Evolutionary conservation across 2,329 filamentous ascomycete species (phyloP).

Genomic region (Teratosphaeria gauchensis): DNA sequence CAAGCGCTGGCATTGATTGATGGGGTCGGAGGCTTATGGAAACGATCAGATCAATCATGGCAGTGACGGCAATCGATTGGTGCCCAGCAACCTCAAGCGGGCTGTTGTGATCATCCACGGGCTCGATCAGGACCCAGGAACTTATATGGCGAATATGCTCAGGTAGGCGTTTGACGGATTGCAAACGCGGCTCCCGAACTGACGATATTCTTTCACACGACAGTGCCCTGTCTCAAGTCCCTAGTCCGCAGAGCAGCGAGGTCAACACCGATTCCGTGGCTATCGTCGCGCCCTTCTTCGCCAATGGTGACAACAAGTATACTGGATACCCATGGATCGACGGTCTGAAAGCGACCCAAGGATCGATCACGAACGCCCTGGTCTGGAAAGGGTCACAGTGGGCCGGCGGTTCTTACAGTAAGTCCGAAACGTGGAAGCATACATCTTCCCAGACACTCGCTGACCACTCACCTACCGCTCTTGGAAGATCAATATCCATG

Average conservation of each 20-base stretch:
- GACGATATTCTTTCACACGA: too few relatives aligned
- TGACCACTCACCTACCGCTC: constrained; percentile 23
- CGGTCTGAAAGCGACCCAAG: constrained; percentile 14
- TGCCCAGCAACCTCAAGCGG: background rate
- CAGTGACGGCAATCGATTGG: too few relatives aligned
- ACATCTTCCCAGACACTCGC: background rate
- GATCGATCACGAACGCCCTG: constrained; percentile 24
- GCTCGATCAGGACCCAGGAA: background rate
- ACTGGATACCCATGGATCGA: constrained; percentile 26
- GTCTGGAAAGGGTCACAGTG: constrained; percentile 18
- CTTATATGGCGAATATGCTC: background rate
- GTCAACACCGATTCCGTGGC: too few relatives aligned
- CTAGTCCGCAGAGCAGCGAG: too few relatives aligned
- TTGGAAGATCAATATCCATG: constrained; percentile 28
- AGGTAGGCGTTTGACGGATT: background rate
- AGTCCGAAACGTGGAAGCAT: constrained; percentile 16
- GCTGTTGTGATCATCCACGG: background rate
- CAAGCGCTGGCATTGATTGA: too few relatives aligned
- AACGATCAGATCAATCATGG: too few relatives aligned
- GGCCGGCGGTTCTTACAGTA: constrained; percentile 2
- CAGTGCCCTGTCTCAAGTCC: too few relatives aligned
- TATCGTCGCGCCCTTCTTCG: too few relatives aligned
- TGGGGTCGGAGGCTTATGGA: too few relatives aligned
- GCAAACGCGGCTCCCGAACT: too few relatives aligned
- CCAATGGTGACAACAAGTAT: constrained; percentile 20